Evolutionary conservation across 352 stramenopile genomes (phyloP), one percentile per base, ranked within the genome.

Genomic region (Phytophthora pistaciae): DNA sequence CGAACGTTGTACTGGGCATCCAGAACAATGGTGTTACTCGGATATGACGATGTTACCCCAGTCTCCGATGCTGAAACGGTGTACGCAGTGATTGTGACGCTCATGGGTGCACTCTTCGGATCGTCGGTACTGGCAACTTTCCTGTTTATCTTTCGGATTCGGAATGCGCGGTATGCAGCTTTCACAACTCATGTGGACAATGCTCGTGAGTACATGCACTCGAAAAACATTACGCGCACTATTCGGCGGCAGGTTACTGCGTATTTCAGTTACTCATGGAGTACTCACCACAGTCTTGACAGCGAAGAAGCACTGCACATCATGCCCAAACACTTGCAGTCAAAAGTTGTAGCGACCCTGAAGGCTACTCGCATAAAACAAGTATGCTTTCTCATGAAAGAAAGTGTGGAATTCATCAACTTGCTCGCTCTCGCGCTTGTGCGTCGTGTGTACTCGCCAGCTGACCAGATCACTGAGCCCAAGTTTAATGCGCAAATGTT

Each of bases 401-500:
- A 94, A 60, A 94, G 79, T 54, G 69, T 87, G 48, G 85, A 91
- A 50, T 91, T 94, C 36, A 82, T 92, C 56, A 91, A 94, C n/a
- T 40, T 86, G 11, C 60, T 93, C 6, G 85, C 83, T 40, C 66
- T 91, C 4, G 73, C 83, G 18, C 74, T 94, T 1, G 70, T 83
- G 13, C 79, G 82, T 18, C 77, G 77, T 16, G 84, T 91, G 6
- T 93, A 92, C 48, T 87, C 85, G 1, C 86, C 86, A 1, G 68
- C 65, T 13, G 86, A 93, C 33, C 79, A 79, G 23, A 88, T 93
- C 40, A 92, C 87, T 10, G 84, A 93, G 60, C 83, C 83, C 14
- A 93, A 93, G 31, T 84, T 91, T 40, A 93, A 91, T 36, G 79
- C 81, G 18, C 85, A 91, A 55, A 92, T 92, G 86, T 93, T 91